Evolutionary conservation across 2,329 filamentous ascomycete genomes (phyloP), one percentile per base, ranked within the genome.

Genomic region (Magnaporthiopsis incrustans): DNA sequence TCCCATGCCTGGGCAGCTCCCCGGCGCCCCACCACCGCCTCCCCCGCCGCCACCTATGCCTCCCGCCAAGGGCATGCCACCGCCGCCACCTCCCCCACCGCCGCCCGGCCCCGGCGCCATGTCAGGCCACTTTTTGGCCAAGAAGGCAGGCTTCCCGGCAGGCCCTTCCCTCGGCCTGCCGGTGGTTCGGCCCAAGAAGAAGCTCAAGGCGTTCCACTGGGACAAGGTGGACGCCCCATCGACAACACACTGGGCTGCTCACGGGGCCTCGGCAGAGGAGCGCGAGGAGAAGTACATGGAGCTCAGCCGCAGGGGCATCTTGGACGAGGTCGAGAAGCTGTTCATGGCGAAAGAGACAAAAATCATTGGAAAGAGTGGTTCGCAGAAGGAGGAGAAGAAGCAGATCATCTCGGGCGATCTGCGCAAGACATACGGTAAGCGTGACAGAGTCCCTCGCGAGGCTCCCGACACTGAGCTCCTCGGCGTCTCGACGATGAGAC

Each of bases 121-220:
- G 67, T 87, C 89, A 64, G 91, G 91, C 10, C 88, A 91, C 67
- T 97, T 90, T 78, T 77, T 97, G 67, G 83, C 87, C 60, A 85
- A 88, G 68, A 81, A 85, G 68, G 81, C 83, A 38, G 80, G 81
- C 65, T 83, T 85, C 66, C 77, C 79, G 26, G 74, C 82, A 6
- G 73, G 82, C 18, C 78, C 86, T 27, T 84, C 85, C 10, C 81
- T 91, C 69, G 86, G 89, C 58, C 78, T 96, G 70, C 89, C 91
- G 50, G 90, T 92, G 66, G 91, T 92, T 63, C 83, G 94, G 70
- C 92, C 95, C 27, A 98, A 97, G 85, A 98, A 97, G 87, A 99
- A 98, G 82, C 91, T 99, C 76, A 99, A 99, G 86, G 94, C 94
- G 65, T 83, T 99, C 69, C 95, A 99, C 79, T 98, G 95, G 94